Conservation (phyloP, 2,329 filamentous ascomycete species). For the Penicillium sp. region DNA sequence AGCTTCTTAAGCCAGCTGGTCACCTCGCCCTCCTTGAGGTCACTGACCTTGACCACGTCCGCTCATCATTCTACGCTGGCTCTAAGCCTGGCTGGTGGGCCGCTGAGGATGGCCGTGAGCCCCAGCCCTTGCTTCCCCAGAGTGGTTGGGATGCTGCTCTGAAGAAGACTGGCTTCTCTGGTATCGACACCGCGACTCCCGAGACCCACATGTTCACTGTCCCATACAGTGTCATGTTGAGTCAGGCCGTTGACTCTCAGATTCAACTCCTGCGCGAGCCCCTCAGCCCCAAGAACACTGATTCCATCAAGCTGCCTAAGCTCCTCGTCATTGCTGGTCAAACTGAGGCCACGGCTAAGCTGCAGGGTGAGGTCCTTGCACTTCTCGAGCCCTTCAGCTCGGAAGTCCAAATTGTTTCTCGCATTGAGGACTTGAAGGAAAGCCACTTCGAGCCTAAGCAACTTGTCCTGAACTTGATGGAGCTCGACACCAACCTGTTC, state of each 20-base stretch:
- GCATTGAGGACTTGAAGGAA: neutral
- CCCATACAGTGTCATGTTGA: neutral
- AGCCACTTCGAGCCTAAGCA: neutral
- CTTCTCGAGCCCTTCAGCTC: neutral
- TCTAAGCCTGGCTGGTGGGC: slow-evolving; percentile 38
- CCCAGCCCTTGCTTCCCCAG: slow-evolving; percentile 1
- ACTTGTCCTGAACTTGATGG: neutral
- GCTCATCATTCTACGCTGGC: neutral
- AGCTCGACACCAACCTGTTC: neutral
- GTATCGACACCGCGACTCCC: slow-evolving; percentile 19
- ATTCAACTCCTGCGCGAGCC: neutral
- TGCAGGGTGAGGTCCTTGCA: neutral
- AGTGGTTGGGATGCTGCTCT: slow-evolving; percentile 25
- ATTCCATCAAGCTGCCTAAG: neutral
- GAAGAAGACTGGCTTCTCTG: slow-evolving; percentile 27
- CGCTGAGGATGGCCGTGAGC: slow-evolving; percentile 17
- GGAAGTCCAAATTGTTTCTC: neutral
- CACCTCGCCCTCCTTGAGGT: slow-evolving; percentile 2
- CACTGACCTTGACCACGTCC: neutral
- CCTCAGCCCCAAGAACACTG: neutral
- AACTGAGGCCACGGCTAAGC: neutral
- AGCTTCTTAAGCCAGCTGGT: slow-evolving; percentile 11
- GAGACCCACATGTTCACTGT: neutral
- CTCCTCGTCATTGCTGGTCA: neutral
- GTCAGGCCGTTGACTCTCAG: neutral